phyloP scores from a whole-genome alignment of 2,329 filamentous ascomycete species.

The Balansia obtecta region DNA sequence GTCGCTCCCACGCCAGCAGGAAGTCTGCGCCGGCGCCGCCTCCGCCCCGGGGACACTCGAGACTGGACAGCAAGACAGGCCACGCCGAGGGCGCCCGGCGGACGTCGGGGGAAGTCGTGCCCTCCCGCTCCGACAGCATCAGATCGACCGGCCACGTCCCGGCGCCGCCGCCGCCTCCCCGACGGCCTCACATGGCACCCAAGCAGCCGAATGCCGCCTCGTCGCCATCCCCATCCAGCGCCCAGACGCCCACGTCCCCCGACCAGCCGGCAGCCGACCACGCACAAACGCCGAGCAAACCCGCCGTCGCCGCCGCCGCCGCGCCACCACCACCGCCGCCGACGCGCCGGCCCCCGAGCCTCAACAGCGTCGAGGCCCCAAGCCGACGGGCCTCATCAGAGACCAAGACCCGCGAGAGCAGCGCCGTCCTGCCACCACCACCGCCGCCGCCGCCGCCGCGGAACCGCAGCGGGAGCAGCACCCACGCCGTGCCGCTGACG shows the following conservation, averaged over 20 bases:
- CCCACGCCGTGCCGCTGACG: constrained; percentile 24
- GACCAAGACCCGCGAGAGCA: constrained; percentile 16
- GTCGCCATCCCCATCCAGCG: constrained; percentile 8
- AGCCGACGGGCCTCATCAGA: constrained; percentile 17
- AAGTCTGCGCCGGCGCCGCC: constrained; percentile 38
- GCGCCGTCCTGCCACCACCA: constrained; percentile 6
- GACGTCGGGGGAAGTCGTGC: constrained; percentile 37
- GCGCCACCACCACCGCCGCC: constrained; percentile 32
- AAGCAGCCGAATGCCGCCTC: constrained; percentile 12
- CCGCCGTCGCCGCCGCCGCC: constrained; percentile 29
- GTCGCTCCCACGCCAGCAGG: constrained; percentile 17
- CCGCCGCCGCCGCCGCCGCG: constrained; percentile 34
- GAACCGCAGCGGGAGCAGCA: constrained; percentile 33
- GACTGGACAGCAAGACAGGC: constrained; percentile 30
- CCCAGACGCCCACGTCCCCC: constrained; percentile 9
- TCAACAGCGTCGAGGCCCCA: constrained; percentile 27
- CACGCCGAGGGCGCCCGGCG: constrained; percentile 30
- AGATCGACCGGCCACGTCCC: constrained; percentile 31
- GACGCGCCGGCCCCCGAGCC: constrained; percentile 31
- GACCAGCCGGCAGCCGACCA: constrained; percentile 11
- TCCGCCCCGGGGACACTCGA: constrained; percentile 33
- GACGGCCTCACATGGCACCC: constrained; percentile 31
- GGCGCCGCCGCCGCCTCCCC: constrained; percentile 42
- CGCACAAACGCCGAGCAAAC: constrained; percentile 8
- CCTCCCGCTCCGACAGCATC: constrained; percentile 33